A percentile compares a stretch with the other conserved stretches of the same genome.
Evolutionary conservation across 2,329 filamentous ascomycete species (phyloP).

Genomic region (Onygena corvina): DNA sequence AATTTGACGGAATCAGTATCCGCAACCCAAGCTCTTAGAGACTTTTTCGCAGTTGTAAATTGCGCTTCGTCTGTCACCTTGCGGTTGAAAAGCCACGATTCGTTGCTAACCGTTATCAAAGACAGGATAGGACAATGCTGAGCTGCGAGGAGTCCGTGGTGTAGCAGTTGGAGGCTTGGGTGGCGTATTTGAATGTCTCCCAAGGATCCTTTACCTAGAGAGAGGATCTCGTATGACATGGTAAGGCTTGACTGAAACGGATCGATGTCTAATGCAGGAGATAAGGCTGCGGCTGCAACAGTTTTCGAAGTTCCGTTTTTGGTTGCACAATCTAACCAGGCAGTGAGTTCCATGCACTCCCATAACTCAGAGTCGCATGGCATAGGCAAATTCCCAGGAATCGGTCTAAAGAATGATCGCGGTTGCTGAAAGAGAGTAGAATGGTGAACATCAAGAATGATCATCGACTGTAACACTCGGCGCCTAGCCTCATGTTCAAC

Average conservation of each 20-base stretch:
- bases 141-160: conserved; percentile 23
- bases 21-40: conserved; percentile 22
- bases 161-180: conserved; percentile 19
- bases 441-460: conserved; percentile 26
- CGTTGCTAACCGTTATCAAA: conserved; percentile 26
- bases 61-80: conserved; percentile 25
- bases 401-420: conserved; percentile 18
- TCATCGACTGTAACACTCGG: conserved; percentile 26
- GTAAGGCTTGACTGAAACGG: conserved; percentile 20
- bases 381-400: conserved; percentile 21
- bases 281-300: conserved; percentile 9
- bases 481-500: conserved; percentile 26
- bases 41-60: conserved; percentile 23
- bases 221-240: conserved; percentile 17
- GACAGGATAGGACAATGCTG: conserved; percentile 23
- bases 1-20: conserved; percentile 20
- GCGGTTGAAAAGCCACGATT: conserved; percentile 28
- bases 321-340: conserved; percentile 18
- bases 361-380: conserved; percentile 25
- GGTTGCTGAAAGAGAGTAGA: conserved; percentile 24
- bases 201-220: conserved; percentile 14
- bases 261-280: conserved; percentile 12
- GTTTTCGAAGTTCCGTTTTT: conserved; percentile 17
- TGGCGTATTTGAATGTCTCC: conserved; percentile 6
- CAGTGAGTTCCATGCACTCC: conserved; percentile 21